These are phyloP conservation scores for Atalantia buxifolia DNA, from an alignment of 345 rosid species.

Conservation along the genomic window DNA sequence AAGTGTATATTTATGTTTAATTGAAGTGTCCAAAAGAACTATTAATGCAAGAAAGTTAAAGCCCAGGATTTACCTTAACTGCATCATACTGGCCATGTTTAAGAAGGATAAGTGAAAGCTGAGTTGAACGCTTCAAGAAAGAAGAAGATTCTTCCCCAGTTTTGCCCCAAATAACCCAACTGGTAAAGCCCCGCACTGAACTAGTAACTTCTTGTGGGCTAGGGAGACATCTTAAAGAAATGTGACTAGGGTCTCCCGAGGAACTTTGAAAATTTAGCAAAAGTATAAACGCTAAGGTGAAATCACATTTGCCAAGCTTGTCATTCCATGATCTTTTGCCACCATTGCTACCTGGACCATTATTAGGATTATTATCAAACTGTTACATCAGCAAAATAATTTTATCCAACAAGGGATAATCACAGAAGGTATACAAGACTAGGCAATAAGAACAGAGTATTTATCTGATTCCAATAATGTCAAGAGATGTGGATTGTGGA, in stretches of 20 bases:
- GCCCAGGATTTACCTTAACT: constrained; percentile 59
- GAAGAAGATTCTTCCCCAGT: constrained; percentile 62
- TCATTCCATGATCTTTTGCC: constrained; percentile 74
- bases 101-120: constrained; percentile 68
- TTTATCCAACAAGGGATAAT: neutral
- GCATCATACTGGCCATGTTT: constrained; percentile 83
- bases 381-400: neutral
- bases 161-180: constrained; percentile 84
- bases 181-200: constrained; percentile 55
- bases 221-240: constrained; percentile 44
- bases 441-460: neutral
- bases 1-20: too few species aligned
- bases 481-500: neutral
- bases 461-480: neutral
- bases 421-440: neutral
- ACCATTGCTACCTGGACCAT: constrained; percentile 55
- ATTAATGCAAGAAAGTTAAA: neutral
- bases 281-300: constrained; percentile 74
- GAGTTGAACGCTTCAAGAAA: constrained; percentile 64
- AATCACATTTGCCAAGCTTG: constrained; percentile 74
- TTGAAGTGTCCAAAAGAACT: neutral
- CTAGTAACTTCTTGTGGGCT: constrained; percentile 50
- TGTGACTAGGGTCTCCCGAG: constrained; percentile 29
- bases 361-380: constrained; percentile 4
- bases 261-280: constrained; percentile 37